Evolutionary conservation across 352 stramenopile genomes (phyloP).

Genomic region (Pelagophyceae sp.): DNA sequence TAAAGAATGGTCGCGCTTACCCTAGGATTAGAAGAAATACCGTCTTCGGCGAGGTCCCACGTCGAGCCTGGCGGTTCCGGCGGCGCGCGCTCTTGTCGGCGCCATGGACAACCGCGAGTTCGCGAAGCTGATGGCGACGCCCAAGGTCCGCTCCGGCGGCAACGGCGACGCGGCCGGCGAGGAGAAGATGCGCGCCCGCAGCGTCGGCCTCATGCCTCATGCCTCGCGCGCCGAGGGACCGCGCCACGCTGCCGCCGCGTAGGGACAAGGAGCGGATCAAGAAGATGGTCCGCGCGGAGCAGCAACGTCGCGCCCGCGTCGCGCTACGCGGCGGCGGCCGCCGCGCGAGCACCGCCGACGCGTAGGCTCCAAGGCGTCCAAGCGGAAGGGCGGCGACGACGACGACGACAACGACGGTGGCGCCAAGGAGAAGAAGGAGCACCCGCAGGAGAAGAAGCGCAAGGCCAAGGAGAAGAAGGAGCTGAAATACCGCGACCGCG

Average conservation of each 20-base stretch:
- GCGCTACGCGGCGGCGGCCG: too few species aligned
- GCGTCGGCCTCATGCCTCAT: background rate
- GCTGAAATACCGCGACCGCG: slow-evolving; percentile 16
- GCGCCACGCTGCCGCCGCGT: too few species aligned
- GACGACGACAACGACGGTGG: slow-evolving; percentile 23
- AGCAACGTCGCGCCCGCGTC: background rate
- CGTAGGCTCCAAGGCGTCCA: background rate
- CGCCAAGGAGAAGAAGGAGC: slow-evolving; percentile 24
- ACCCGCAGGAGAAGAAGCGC: slow-evolving; percentile 9
- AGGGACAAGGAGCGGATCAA: background rate
- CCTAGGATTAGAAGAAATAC: too few species aligned
- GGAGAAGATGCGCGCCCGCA: background rate
- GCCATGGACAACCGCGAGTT: slow-evolving; percentile 1
- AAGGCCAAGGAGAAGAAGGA: slow-evolving; percentile 19
- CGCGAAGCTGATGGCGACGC: slow-evolving; percentile 6
- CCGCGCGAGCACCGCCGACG: background rate
- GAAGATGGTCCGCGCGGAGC: background rate
- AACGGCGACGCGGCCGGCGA: background rate
- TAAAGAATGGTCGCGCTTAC: too few species aligned
- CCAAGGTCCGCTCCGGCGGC: background rate
- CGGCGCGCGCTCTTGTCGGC: too few species aligned
- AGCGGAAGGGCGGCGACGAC: slow-evolving; percentile 34
- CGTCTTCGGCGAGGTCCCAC: too few species aligned
- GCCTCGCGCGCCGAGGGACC: background rate
- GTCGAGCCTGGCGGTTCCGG: too few species aligned